Conservation (phyloP, 202 grass and related monocot species). For the Brachypodium distachyon region DNA sequence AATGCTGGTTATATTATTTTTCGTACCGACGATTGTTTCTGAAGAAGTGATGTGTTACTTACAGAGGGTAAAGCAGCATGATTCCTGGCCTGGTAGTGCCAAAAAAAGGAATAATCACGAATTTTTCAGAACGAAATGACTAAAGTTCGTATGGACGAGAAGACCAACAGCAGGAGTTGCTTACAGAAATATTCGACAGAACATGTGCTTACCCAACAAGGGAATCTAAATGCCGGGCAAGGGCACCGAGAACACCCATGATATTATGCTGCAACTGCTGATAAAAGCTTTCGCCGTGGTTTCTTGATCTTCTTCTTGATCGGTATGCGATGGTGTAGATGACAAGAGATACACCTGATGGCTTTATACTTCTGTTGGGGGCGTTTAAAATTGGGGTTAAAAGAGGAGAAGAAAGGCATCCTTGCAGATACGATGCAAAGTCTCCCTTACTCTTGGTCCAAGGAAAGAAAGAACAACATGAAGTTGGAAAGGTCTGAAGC, state of each 20-base stretch:
- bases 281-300: background rate
- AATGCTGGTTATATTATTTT: background rate
- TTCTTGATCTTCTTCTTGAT: background rate
- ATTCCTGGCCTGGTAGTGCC: constrained; percentile 54
- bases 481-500: constrained; percentile 32
- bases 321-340: constrained; percentile 17
- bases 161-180: background rate
- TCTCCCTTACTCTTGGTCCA: constrained; percentile 66
- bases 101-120: background rate
- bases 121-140: background rate
- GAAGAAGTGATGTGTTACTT: constrained; percentile 30
- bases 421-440: constrained; percentile 50
- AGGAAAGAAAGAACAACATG: constrained; percentile 64
- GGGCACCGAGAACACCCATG: constrained; percentile 74
- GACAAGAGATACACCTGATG: constrained; percentile 30
- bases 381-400: constrained; percentile 10
- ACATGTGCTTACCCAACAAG: constrained; percentile 69
- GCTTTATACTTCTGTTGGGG: constrained; percentile 32
- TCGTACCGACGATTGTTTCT: background rate
- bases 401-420: constrained; percentile 58
- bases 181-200: background rate
- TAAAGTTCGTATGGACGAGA: background rate
- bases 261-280: background rate
- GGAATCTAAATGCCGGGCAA: constrained; percentile 65
- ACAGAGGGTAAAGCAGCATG: constrained; percentile 93